Percentiles rank a stretch among this genome's conserved stretches.
Evolutionary conservation across 2,329 filamentous ascomycete species (phyloP).

Genomic region (Fusarium virguliforme): DNA sequence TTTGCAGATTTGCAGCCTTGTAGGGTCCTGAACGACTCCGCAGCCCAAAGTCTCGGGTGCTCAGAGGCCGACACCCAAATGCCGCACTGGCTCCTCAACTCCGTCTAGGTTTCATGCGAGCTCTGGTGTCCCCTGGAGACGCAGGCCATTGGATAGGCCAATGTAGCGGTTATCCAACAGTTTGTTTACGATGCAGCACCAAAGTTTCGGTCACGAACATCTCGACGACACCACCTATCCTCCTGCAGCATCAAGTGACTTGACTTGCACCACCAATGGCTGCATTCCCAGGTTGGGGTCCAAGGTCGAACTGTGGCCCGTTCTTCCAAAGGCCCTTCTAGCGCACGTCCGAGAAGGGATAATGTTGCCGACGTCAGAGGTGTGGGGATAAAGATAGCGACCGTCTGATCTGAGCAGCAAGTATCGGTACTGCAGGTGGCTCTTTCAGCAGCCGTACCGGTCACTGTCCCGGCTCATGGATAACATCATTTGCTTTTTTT

Average conservation of each 20-base stretch:
- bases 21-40: constrained; percentile 4
- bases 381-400: constrained; percentile 32
- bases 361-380: constrained; percentile 40
- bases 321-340: constrained; percentile 36
- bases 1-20: neutral
- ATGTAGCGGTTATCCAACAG: constrained; percentile 3
- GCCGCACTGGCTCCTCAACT: constrained; percentile 12
- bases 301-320: constrained; percentile 5
- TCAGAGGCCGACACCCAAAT: constrained; percentile 11
- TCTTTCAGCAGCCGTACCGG: constrained; percentile 4
- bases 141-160: neutral
- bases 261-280: constrained; percentile 23
- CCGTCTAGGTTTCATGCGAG: constrained; percentile 10
- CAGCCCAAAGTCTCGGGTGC: constrained; percentile 10
- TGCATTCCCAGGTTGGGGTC: constrained; percentile 17
- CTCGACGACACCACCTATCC: constrained; percentile 18
- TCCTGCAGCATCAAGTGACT: constrained; percentile 7
- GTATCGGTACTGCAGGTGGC: constrained; percentile 6
- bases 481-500: constrained; percentile 40
- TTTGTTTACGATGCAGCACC: constrained; percentile 1
- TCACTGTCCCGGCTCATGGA: constrained; percentile 16
- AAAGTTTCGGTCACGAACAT: constrained; percentile 6
- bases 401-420: constrained; percentile 13
- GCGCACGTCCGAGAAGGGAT: constrained; percentile 27
- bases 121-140: constrained; percentile 3